Evolutionary conservation across 1,284 basidiomycete genomes (phyloP), one percentile per base, ranked within the genome.

Genomic region (Cutaneotrichosporon daszewskae): DNA sequence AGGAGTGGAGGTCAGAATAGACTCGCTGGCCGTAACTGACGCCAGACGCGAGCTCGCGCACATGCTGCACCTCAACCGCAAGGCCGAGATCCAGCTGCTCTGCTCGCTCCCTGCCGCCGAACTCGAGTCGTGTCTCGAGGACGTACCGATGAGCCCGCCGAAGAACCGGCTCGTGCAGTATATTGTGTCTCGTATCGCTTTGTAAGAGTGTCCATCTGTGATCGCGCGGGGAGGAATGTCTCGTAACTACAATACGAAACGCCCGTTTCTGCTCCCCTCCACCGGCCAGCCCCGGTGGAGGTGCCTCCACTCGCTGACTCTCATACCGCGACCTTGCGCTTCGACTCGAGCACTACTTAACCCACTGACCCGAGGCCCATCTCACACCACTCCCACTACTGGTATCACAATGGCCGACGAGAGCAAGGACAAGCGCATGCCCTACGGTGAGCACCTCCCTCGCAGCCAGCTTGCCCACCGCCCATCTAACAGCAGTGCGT

Each of bases 61-160:
- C 53, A 87, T 94, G 79, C 68, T 94, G 23, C 80, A 85, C 62
- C 76, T 74, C 5, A 78, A 84, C 28, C 79, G 81, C 39, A 95
- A 95, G 68, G 89, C 89, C 2, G 90, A 94, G 69, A 90, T 89
- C 46, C 85, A 94, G 66, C 76, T 88, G 32, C 64, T 92, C 38
- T 66, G 45, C 18, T 38, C 33, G 0, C 25, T 29, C 4, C 31
- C 44, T 3, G 14, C 32, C 1, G 25, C 16, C 33, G 40, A 28
- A 11, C 31, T 24, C 10, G 34, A 32, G 25, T 23, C 20, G 17
- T 14, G 17, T 13, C 23, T 40, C 16, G 17, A 19, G n/a, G 42
- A 37, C 36, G 18, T 11, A 5, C 12, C 13, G 14, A 18, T 16
- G 28, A 22, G 16, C 1, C 19, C 16, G 9, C 7, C 13, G n/a